Evolutionary conservation across 2,329 filamentous ascomycete genomes (phyloP).

Genomic region (Talaromyces amestolkiae): DNA sequence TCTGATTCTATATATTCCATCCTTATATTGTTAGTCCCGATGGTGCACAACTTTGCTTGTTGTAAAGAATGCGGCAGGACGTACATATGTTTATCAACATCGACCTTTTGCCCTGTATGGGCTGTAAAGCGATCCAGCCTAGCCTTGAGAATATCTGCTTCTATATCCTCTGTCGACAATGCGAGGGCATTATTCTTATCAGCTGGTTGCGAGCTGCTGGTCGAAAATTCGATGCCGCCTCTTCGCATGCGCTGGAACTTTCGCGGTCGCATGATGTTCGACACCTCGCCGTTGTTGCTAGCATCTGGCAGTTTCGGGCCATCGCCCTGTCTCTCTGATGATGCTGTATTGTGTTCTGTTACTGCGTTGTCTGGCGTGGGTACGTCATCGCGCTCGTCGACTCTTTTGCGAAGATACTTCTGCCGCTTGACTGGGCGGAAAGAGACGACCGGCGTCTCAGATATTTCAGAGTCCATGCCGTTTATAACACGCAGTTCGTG

Average conservation of each 20-base stretch:
- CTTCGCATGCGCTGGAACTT: constrained; percentile 38
- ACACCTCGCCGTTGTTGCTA: constrained; percentile 23
- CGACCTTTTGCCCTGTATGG: constrained; percentile 58
- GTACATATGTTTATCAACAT: constrained; percentile 64
- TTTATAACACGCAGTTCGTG: too few relatives aligned
- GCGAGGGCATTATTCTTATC: constrained; percentile 26
- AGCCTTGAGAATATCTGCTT: constrained; percentile 37
- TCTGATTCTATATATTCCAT: constrained; percentile 66
- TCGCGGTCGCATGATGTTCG: constrained; percentile 40
- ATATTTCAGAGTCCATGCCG: constrained; percentile 33
- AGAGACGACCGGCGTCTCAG: constrained; percentile 31
- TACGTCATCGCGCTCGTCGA: constrained; percentile 25
- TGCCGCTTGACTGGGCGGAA: constrained; percentile 52
- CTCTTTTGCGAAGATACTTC: constrained; percentile 51
- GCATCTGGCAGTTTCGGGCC: constrained; percentile 20
- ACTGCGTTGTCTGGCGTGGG: constrained; percentile 18
- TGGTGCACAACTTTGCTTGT: not conserved
- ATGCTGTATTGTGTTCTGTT: constrained; percentile 18
- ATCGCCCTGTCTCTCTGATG: constrained; percentile 17
- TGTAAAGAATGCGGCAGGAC: constrained; percentile 29
- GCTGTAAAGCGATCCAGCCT: constrained; percentile 56
- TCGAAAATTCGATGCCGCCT: constrained; percentile 48
- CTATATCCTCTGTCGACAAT: constrained; percentile 28
- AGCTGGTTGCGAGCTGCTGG: constrained; percentile 28
- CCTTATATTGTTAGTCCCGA: constrained; percentile 60